Evolutionary conservation across 352 stramenopile genomes (phyloP).

Genomic region (Phytopythium kandeliae): DNA sequence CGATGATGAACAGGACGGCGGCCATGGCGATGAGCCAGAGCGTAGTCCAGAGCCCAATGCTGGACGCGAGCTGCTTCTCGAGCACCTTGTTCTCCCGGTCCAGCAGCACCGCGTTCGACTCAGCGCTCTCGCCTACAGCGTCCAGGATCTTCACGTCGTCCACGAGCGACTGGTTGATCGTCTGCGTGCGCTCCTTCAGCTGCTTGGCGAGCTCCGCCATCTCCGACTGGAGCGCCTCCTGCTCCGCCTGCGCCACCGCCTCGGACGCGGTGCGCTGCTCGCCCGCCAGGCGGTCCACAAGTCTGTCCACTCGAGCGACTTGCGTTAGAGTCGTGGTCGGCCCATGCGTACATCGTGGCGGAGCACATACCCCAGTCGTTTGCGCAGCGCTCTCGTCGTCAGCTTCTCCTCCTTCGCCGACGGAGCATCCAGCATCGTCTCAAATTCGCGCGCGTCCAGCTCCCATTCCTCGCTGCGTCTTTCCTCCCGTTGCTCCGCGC

Average conservation of each 20-base stretch:
- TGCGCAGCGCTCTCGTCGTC: slow-evolving; percentile 47
- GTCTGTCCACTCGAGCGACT: slow-evolving; percentile 4
- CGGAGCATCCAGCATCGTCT: slow-evolving; percentile 45
- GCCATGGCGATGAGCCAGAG: slow-evolving; percentile 57
- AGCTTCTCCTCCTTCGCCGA: slow-evolving; percentile 33
- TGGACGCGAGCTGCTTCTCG: slow-evolving; percentile 58
- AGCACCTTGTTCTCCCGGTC: slow-evolving; percentile 58
- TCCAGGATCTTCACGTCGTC: slow-evolving; percentile 76
- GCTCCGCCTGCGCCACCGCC: slow-evolving; percentile 43
- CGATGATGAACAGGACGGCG: slow-evolving; percentile 57
- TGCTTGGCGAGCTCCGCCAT: slow-evolving; percentile 69
- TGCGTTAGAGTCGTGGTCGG: background rate
- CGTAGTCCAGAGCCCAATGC: slow-evolving; percentile 73
- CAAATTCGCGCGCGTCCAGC: slow-evolving; percentile 46
- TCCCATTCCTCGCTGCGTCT: slow-evolving; percentile 6
- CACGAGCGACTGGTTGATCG: slow-evolving; percentile 62
- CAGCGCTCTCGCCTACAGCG: slow-evolving; percentile 58
- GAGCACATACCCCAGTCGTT: slow-evolving; percentile 40
- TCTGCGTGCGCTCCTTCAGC: slow-evolving; percentile 69
- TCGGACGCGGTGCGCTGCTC: slow-evolving; percentile 29
- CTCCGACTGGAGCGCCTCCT: slow-evolving; percentile 66
- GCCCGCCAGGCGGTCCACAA: slow-evolving; percentile 27
- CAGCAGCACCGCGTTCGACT: slow-evolving; percentile 56
- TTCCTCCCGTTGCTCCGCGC: background rate
- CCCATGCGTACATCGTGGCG: background rate